Conservation (phyloP, 805 yeast species). For the Schwanniomyces occidentalis region DNA sequence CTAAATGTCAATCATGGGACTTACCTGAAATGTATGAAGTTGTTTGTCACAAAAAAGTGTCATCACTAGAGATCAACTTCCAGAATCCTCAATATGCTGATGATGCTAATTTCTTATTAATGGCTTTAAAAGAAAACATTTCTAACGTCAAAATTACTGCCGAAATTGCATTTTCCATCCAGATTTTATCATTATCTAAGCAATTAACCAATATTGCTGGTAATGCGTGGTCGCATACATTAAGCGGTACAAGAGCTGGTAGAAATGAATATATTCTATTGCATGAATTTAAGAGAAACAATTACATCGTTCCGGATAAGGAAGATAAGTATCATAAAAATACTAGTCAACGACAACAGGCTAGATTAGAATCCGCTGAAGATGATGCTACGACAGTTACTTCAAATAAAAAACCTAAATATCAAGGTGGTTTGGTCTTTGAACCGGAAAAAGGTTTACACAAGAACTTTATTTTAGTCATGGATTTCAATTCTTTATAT, state of each 20-base stretch:
- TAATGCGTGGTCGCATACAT: constrained; percentile 94
- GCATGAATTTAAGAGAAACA: constrained; percentile 83
- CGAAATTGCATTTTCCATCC: constrained; percentile 77
- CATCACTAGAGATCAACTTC: constrained; percentile 71
- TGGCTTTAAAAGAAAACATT: constrained; percentile 70
- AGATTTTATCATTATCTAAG: constrained; percentile 83
- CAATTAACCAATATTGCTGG: constrained; percentile 94
- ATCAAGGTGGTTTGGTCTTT: constrained; percentile 91
- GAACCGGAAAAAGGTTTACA: constrained; percentile 96
- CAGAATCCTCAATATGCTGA: constrained; percentile 63
- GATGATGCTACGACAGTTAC: constrained; percentile 52
- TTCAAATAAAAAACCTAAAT: constrained; percentile 68
- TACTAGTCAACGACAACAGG: constrained; percentile 35
- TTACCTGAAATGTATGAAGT: constrained; percentile 86
- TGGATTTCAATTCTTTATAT: constrained; percentile 97
- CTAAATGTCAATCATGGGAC: constrained; percentile 94
- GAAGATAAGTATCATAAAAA: constrained; percentile 46
- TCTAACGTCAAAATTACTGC: constrained; percentile 69
- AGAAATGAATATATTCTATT: constrained; percentile 90
- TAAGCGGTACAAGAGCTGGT: constrained; percentile 94
- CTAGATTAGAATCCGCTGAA: constrained; percentile 30
- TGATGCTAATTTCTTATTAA: constrained; percentile 64
- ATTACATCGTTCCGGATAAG: constrained; percentile 87
- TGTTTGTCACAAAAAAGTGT: constrained; percentile 64
- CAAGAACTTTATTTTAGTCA: constrained; percentile 82